Evolutionary conservation across 257 asterid genomes (phyloP).

Genomic region (Capsicum rhomboideum): DNA sequence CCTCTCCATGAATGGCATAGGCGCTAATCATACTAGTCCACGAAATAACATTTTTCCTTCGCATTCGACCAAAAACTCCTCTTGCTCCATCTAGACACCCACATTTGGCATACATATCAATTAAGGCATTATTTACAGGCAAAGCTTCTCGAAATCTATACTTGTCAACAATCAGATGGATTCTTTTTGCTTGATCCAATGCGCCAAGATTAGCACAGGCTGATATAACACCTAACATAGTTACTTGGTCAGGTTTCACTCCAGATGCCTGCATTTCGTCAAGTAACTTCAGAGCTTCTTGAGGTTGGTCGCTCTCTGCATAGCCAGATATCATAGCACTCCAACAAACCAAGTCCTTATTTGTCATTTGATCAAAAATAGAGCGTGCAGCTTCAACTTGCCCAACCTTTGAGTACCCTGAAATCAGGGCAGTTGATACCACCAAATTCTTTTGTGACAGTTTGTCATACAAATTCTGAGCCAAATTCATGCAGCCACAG

Average conservation of each 20-base stretch:
- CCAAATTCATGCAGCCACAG: slow-evolving; percentile 58
- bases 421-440: slow-evolving; percentile 62
- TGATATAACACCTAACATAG: slow-evolving; percentile 64
- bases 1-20: slow-evolving; percentile 60
- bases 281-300: slow-evolving; percentile 55
- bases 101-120: slow-evolving; percentile 77
- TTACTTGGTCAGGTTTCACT: slow-evolving; percentile 63
- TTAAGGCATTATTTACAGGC: slow-evolving; percentile 61
- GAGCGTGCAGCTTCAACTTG: slow-evolving; percentile 47
- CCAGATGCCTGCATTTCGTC: slow-evolving; percentile 44
- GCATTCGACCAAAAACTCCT: slow-evolving; percentile 36
- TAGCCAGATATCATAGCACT: slow-evolving; percentile 80
- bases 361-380: slow-evolving; percentile 40
- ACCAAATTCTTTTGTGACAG: slow-evolving; percentile 39
- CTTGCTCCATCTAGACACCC: slow-evolving; percentile 55
- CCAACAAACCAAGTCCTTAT: slow-evolving; percentile 73
- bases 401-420: slow-evolving; percentile 55
- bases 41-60: slow-evolving; percentile 51
- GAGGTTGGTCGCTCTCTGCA: slow-evolving; percentile 60
- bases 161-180: slow-evolving; percentile 33
- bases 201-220: slow-evolving; percentile 71
- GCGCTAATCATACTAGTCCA: slow-evolving; percentile 73
- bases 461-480: slow-evolving; percentile 47
- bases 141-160: slow-evolving; percentile 46
- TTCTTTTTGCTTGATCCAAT: slow-evolving; percentile 42